These are phyloP conservation scores for Apophysomyces ossiformis DNA, from an alignment of 371 early-diverging fungal species.

Conservation along the genomic window DNA sequence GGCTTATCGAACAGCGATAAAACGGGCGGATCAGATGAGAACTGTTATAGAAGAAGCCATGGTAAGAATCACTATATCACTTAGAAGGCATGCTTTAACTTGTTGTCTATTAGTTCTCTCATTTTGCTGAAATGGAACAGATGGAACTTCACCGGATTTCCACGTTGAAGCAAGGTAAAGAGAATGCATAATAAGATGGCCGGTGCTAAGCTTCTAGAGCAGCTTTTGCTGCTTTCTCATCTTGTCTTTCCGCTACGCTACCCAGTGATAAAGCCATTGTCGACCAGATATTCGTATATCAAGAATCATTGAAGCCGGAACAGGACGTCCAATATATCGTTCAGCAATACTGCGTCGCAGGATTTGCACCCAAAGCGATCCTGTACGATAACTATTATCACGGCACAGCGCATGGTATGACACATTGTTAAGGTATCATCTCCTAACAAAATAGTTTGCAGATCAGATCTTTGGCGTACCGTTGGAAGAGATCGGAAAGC, in stretches of 20 bases:
- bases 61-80: slow-evolving; percentile 35
- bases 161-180: slow-evolving; percentile 51
- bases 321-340: slow-evolving; percentile 78
- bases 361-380: slow-evolving; percentile 72
- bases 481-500: slow-evolving; percentile 68
- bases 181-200: neutral
- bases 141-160: slow-evolving; percentile 60
- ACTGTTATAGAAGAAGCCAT: slow-evolving; percentile 71
- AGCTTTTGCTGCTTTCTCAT: slow-evolving; percentile 64
- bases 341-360: slow-evolving; percentile 75
- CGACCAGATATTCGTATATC: slow-evolving; percentile 70
- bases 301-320: slow-evolving; percentile 75
- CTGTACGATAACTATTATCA: slow-evolving; percentile 70
- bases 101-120: slow-evolving; percentile 55
- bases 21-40: slow-evolving; percentile 68
- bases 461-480: slow-evolving; percentile 81
- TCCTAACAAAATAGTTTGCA: neutral
- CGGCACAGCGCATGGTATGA: slow-evolving; percentile 64
- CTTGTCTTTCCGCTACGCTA: slow-evolving; percentile 59
- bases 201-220: slow-evolving; percentile 12
- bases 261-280: slow-evolving; percentile 63
- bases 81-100: neutral
- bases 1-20: slow-evolving; percentile 64
- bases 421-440: neutral
- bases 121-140: slow-evolving; percentile 64